Evolutionary conservation across 768 basidiomycete genomes (phyloP), one percentile per base, ranked within the genome.

Genomic region (Auricularia heimuer): DNA sequence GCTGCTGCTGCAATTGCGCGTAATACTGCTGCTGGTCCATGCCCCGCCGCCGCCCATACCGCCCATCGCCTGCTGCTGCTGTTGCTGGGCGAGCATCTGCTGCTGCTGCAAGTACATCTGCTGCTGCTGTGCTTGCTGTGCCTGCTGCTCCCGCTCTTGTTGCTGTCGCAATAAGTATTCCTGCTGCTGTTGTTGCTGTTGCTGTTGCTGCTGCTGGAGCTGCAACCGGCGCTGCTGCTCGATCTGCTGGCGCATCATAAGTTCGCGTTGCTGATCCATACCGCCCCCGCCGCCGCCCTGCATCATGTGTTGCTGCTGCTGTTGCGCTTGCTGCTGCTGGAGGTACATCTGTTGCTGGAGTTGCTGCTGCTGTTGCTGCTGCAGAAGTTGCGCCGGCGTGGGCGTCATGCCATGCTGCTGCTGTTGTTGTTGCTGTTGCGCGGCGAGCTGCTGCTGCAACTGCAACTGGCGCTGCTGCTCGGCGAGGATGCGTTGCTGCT

Each of bases 21-120:
- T 60, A 60, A 33, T 60, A 60, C 1, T 60, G 54, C 54, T 56
- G 56, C 24, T 21, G 56, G 34, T 60, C 56, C 56, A 60, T 60
- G 7, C 56, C 54, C 54, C 54, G n/a, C 18, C 34, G 11, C 56
- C 56, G 14, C 56, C 56, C 56, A 51, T 60, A 1, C 24, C 34
- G 29, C 24, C 29, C 56, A 6, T 29, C 14, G 6, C 7, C 56
- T 33, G 34, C 56, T 60, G 56, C 29, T 60, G 56, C 24, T 60
- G 56, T 33, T 56, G 54, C 14, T 12, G 14, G 10, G 29, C 16
- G 54, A 56, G 54, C 54, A 56, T 56, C 54, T 60, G 16, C 29
- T 12, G 24, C 56, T 60, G 56, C 21, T 24, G 56, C 24, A 51
- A 18, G 21, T 60, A 35, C 56, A 29, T 34, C 24, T 60, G 56